A percentile compares a stretch with the other conserved stretches of the same genome.
Evolutionary conservation across 2,329 filamentous ascomycete species (phyloP).

Genomic region (Alternaria metachromatica): DNA sequence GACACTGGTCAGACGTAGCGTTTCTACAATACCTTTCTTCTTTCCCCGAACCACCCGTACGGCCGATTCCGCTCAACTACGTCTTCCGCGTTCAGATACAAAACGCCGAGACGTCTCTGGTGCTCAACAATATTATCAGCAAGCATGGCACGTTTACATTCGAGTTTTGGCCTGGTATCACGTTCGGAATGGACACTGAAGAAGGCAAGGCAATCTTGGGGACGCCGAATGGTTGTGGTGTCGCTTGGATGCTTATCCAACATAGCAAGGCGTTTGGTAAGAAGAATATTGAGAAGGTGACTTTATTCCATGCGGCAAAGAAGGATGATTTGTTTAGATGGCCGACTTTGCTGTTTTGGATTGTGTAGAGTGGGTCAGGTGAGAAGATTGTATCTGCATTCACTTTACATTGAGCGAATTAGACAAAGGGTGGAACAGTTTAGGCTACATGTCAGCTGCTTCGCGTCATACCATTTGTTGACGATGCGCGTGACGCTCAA

Average conservation of each 20-base stretch:
- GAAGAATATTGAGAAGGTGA: constrained; percentile 2
- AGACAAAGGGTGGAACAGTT: background rate
- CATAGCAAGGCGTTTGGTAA: constrained; percentile 1
- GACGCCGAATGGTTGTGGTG: constrained; percentile 11
- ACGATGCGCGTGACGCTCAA: background rate
- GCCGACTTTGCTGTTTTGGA: constrained; percentile 10
- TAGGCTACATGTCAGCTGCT: background rate
- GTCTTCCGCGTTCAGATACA: constrained; percentile 9
- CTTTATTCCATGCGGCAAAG: constrained; percentile 5
- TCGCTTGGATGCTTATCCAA: constrained; percentile 10
- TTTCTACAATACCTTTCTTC: constrained; percentile 10
- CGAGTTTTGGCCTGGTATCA: constrained; percentile 1
- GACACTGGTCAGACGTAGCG: constrained; percentile 21
- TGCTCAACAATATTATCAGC: background rate
- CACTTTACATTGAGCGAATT: background rate
- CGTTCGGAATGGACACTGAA: constrained; percentile 7
- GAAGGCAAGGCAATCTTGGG: constrained; percentile 19
- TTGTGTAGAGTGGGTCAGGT: background rate
- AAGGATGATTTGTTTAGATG: background rate
- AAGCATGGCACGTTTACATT: background rate
- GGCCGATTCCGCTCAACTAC: background rate
- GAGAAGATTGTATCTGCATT: background rate
- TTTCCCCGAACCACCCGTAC: background rate
- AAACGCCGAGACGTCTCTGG: background rate
- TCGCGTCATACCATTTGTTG: background rate